Base-by-base conservation (phyloP, 768 basidiomycete genomes). In the Macrocybe gigantea region DNA sequence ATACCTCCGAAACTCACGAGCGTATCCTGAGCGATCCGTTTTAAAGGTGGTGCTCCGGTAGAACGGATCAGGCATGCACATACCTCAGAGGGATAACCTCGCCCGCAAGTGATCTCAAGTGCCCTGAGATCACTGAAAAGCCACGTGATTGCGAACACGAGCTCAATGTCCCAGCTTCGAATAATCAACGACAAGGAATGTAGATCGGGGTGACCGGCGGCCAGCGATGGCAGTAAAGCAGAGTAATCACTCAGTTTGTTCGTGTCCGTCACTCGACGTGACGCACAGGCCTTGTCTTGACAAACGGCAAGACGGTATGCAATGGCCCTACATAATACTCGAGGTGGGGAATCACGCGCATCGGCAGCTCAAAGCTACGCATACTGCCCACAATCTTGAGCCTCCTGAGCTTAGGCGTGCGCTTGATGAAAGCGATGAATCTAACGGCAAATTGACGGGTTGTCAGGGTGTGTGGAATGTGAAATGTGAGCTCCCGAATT, bases 151-250 rank as follows among this genome's bases (percentile, higher is more conserved):
- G 72, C 73, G 35, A 71, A 64, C 13, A 77, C 53, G 6, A 76
- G 64, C 52, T 77, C 74, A 36, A 70, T 62, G 48, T 76, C 74
- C 75, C 75, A 77, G 45, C 58, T 58, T 36, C 65, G 60, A 12
- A 69, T 44, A 34, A 67, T 49, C 38, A 72, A 67, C 7, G 68
- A 55, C 30, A 70, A 58, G 31, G 36, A 33, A 35, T 49, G 29
- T 14, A 61, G 50, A 5, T 44, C 32, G 12, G 57, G 54, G 38
- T 37, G 45, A 9, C 65, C 65, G 10, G 71, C 56, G 2, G 49
- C 46, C 1, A 48, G 33, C 13, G 63, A 53, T 12, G 49, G 44
- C 29, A 15, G 30, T 12, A 56, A 49, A 13, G 59, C 48, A 14
- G 58, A 53, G 6, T 49, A 10, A 13, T 38, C 30, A 39, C 55